Evolutionary conservation across 2,329 filamentous ascomycete species (phyloP).

Genomic region (Sclerotinia nivalis): DNA sequence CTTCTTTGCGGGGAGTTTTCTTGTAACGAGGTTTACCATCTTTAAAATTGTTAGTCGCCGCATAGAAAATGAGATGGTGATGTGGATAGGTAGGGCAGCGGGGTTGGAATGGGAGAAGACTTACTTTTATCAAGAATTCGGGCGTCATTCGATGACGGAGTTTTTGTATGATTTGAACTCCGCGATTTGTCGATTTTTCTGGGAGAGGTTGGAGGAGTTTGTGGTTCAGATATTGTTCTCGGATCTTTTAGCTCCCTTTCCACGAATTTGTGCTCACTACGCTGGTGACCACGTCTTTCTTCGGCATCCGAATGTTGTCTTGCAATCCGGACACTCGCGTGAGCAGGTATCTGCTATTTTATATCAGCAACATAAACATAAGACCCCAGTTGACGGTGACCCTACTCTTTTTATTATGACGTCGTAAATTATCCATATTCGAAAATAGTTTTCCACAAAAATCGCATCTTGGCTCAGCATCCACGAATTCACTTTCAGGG

Average conservation of each 20-base stretch:
- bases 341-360: not conserved
- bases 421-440: not conserved
- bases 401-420: not conserved
- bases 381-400: no score
- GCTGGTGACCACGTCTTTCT: not conserved
- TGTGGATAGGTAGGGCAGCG: not conserved
- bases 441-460: not conserved
- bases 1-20: not conserved
- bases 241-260: not conserved
- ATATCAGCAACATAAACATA: not conserved
- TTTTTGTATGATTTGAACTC: not conserved
- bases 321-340: not conserved
- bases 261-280: not conserved
- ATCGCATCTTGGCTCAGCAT: not conserved
- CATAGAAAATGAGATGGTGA: not conserved
- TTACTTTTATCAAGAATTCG: not conserved
- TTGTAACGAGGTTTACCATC: conserved; percentile 8
- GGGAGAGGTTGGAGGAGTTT: not conserved
- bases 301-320: not conserved
- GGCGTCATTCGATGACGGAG: not conserved
- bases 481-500: not conserved
- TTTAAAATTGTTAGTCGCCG: not conserved
- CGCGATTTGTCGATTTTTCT: not conserved
- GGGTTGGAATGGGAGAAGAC: not conserved
- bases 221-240: not conserved